Conservation (phyloP, 177 flowering plant species). For the Vitis hybrid region DNA sequence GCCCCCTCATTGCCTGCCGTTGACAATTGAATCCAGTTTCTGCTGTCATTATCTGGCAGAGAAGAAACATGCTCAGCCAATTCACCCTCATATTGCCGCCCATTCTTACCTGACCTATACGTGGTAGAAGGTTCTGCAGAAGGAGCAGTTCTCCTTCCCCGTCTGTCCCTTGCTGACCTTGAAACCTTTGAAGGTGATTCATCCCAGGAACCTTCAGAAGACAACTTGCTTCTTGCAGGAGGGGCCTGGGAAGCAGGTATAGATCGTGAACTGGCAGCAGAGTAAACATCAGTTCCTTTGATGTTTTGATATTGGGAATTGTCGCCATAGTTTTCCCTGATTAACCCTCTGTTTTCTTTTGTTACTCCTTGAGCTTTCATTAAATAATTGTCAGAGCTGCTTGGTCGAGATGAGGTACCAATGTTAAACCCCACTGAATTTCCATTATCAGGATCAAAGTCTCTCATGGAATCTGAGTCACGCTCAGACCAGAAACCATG, state of each 20-base stretch:
- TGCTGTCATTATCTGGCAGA: slow-evolving; percentile 58
- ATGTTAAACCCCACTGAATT: slow-evolving; percentile 32
- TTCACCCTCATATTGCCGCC: too few species aligned
- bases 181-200: slow-evolving; percentile 61
- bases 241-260: slow-evolving; percentile 32
- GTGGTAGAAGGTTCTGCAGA: slow-evolving; percentile 31
- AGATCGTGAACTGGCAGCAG: slow-evolving; percentile 39
- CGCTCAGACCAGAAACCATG: slow-evolving; percentile 67
- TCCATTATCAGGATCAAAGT: slow-evolving; percentile 59
- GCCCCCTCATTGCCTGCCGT: slow-evolving; percentile 36
- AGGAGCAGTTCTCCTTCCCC: slow-evolving; percentile 55
- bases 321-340: slow-evolving; percentile 45
- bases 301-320: slow-evolving; percentile 36
- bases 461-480: slow-evolving; percentile 46
- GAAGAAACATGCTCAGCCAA: slow-evolving; percentile 44
- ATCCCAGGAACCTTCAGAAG: slow-evolving; percentile 89
- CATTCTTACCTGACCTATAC: slow-evolving; percentile 50
- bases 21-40: slow-evolving; percentile 52
- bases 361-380: slow-evolving; percentile 40
- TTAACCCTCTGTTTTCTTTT: slow-evolving; percentile 46
- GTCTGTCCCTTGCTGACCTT: slow-evolving; percentile 61
- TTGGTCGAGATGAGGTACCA: slow-evolving; percentile 35
- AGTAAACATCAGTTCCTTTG: slow-evolving; percentile 41
- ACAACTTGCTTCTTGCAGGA: slow-evolving; percentile 65
- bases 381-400: slow-evolving; percentile 32